Evolutionary conservation across 129 eudicot species (phyloP).

Genomic region (Centaurea solstitialis): DNA sequence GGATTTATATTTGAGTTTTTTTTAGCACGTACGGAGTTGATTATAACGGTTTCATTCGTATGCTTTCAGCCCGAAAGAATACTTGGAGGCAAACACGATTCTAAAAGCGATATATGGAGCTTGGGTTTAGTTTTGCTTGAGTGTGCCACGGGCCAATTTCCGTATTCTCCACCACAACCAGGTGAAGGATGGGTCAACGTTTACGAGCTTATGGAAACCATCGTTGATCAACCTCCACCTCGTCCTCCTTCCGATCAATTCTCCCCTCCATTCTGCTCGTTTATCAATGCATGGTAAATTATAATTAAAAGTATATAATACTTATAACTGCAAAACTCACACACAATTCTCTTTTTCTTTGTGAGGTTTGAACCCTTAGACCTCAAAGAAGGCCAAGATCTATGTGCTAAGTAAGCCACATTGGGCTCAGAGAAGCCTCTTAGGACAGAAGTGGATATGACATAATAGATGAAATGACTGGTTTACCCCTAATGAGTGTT

Average conservation of each 20-base stretch:
- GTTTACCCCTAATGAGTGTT: too few species aligned
- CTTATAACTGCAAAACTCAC: not conserved
- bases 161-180: constrained; percentile 77
- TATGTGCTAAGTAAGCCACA: too few species aligned
- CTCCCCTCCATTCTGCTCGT: constrained; percentile 95
- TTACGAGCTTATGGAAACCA: constrained; percentile 85
- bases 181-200: constrained; percentile 73
- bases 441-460: too few species aligned
- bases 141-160: constrained; percentile 86
- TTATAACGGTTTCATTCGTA: not conserved
- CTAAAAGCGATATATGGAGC: constrained; percentile 96
- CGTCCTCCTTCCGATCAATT: constrained; percentile 68
- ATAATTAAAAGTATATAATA: not conserved
- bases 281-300: constrained; percentile 88
- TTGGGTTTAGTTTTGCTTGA: constrained; percentile 91
- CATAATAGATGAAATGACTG: too few species aligned
- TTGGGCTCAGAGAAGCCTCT: not conserved
- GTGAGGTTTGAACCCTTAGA: too few species aligned
- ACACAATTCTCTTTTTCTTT: too few species aligned
- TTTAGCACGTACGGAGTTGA: not conserved
- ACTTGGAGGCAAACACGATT: constrained; percentile 58
- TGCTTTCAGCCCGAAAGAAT: constrained; percentile 92
- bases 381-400: too few species aligned
- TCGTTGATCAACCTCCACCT: constrained; percentile 81
- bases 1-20: not conserved